A percentile compares a stretch with the other conserved stretches of the same genome.
phyloP scores from a whole-genome alignment of 2,329 filamentous ascomycete species.

The Macroventuria anomochaeta region DNA sequence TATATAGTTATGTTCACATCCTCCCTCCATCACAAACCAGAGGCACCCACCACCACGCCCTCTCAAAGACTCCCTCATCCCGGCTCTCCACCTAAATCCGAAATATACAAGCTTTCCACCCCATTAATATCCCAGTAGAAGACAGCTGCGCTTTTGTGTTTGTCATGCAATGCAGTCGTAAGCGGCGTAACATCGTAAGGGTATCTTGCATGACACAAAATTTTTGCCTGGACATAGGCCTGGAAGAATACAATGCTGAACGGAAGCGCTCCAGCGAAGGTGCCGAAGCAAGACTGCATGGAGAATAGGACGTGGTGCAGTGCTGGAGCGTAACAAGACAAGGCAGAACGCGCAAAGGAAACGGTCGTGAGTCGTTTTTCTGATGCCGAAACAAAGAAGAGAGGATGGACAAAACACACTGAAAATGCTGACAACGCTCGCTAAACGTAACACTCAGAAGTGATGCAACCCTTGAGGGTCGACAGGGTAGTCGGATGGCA shows the following conservation, averaged over 20 bases:
- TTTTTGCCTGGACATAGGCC: conserved; percentile 9
- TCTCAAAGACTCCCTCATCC: background rate
- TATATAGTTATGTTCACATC: background rate
- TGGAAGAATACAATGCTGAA: conserved; percentile 12
- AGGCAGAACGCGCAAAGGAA: background rate
- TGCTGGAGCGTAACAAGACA: conserved; percentile 18
- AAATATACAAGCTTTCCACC: background rate
- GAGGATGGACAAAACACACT: conserved; percentile 9
- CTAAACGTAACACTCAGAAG: background rate
- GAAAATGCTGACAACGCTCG: conserved; percentile 14
- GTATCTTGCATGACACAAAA: conserved; percentile 29
- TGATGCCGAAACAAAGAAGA: background rate
- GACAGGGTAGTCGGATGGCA: conserved; percentile 16
- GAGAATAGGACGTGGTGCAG: conserved; percentile 2
- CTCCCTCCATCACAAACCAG: background rate
- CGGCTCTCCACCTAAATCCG: background rate
- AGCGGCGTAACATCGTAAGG: conserved; percentile 36
- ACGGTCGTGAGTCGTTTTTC: conserved; percentile 3
- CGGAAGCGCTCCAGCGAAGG: conserved; percentile 13
- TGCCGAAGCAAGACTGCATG: conserved; percentile 25
- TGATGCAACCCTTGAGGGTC: background rate
- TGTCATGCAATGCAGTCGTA: conserved; percentile 33
- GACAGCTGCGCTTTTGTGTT: conserved; percentile 19
- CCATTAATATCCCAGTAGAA: conserved; percentile 25
- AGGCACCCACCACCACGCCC: background rate